Base-by-base conservation (phyloP, 2,329 filamentous ascomycete species). In the Pyrenophora tritici-repentis region DNA sequence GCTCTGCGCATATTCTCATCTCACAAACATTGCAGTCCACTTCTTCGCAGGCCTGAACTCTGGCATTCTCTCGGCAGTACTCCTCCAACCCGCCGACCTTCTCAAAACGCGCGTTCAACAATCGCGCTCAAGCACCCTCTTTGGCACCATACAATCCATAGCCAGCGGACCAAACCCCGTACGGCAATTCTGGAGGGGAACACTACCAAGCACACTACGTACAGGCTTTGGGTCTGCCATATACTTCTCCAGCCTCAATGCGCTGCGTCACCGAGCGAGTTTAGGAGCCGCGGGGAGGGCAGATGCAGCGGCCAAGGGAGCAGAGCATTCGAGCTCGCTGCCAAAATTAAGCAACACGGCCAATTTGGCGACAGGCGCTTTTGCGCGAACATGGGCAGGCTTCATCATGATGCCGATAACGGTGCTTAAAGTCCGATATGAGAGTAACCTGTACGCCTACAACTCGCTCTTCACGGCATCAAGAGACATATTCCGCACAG, bases 21-120 rank as follows among this genome's bases (percentile, higher is more conserved):
- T 26, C 22, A 49, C 31, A 6, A 12, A 3, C 4, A 18, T 14
- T 20, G 9, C 48, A 73, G 72, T 90, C 73, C 94, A 97, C 77
- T 96, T 97, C 74, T 76, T 87, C 61, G 93, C 92, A 58, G 94
- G 94, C 57, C 84, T 97, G 48, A 85, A 85, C 67, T 97, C 92
- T 6, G 94, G 94, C 65, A 82, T 96, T 42, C 84, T 90, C 59
- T 94, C 91, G 44, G 92, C 94, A 47, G 86, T 96, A 53, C 86
- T 97, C 47, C 84, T 99, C 13, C 94, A 99, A 75, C 94, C 94
- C 20, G 89, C 94, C 67, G 94, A 99, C 76, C 86, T 99, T 3
- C 86, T 99, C 71, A 99, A 99, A 76, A 99, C 94, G 24, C 88
- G 94, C 39, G 87, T 97, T 34, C 94, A 99, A 72, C 94, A 97